These are phyloP conservation scores for Gyrodon lividus DNA, from an alignment of 768 basidiomycete species.

Conservation along the genomic window DNA sequence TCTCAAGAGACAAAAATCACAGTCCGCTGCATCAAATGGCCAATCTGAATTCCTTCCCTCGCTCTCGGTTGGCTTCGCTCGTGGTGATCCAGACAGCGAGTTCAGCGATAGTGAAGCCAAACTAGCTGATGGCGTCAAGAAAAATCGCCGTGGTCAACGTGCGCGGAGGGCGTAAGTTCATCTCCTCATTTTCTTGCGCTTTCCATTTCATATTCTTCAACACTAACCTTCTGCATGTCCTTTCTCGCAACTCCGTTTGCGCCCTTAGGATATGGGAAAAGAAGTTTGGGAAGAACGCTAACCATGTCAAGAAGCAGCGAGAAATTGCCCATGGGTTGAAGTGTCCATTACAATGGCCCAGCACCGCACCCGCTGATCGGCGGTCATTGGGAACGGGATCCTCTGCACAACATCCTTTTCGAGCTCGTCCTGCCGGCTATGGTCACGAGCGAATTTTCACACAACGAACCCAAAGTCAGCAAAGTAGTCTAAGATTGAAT, in stretches of 20 bases:
- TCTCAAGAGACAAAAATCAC: slow-evolving; percentile 15
- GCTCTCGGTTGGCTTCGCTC: slow-evolving; percentile 80
- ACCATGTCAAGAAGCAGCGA: slow-evolving; percentile 75
- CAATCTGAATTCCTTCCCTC: slow-evolving; percentile 82
- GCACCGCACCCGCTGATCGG: slow-evolving; percentile 15
- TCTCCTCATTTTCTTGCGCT: not conserved
- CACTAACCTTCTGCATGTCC: not conserved
- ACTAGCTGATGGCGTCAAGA: slow-evolving; percentile 57
- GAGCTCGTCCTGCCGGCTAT: not conserved
- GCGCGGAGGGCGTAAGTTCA: slow-evolving; percentile 88
- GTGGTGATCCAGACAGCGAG: slow-evolving; percentile 79
- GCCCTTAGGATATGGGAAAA: slow-evolving; percentile 90
- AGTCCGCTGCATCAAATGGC: slow-evolving; percentile 18
- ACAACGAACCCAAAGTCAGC: not conserved
- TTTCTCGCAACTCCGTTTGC: slow-evolving; percentile 1
- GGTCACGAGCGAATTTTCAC: not conserved
- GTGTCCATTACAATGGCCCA: slow-evolving; percentile 9
- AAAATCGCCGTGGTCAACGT: slow-evolving; percentile 89
- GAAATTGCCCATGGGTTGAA: slow-evolving; percentile 24
- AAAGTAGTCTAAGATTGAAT: too few relatives aligned
- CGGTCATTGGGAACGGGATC: slow-evolving; percentile 14
- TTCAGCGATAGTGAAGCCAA: slow-evolving; percentile 63
- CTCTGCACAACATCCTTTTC: not conserved
- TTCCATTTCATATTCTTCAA: not conserved
- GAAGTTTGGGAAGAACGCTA: slow-evolving; percentile 88